Evolutionary conservation across 352 stramenopile species (phyloP).

Genomic region (Pythium volutum): DNA sequence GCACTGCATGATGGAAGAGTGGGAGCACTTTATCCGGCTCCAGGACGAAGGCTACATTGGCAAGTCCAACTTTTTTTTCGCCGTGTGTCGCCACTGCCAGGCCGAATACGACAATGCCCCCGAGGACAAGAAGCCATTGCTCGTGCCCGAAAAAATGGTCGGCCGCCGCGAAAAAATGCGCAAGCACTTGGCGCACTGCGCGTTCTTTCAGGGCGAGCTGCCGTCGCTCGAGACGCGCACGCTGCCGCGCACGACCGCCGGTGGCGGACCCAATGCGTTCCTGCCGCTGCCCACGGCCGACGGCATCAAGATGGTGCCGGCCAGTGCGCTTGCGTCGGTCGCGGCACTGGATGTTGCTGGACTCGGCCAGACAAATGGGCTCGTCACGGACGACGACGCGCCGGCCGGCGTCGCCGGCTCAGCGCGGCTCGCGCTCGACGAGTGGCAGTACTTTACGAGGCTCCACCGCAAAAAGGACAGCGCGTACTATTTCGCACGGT

Average conservation of each 20-base stretch:
- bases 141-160: slow-evolving; percentile 64
- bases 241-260: not conserved
- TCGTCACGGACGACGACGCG: not conserved
- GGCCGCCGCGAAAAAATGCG: slow-evolving; percentile 76
- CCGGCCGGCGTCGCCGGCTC: not conserved
- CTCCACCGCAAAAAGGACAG: slow-evolving; percentile 73
- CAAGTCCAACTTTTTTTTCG: slow-evolving; percentile 82
- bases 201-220: slow-evolving; percentile 64
- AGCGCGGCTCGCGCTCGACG: slow-evolving; percentile 54
- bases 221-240: slow-evolving; percentile 44
- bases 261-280: slow-evolving; percentile 22
- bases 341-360: slow-evolving; percentile 8
- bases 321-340: slow-evolving; percentile 20
- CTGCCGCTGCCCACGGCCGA: slow-evolving; percentile 24
- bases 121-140: slow-evolving; percentile 49
- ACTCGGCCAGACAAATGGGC: not conserved
- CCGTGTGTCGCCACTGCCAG: slow-evolving; percentile 69
- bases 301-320: slow-evolving; percentile 30
- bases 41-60: slow-evolving; percentile 78
- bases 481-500: slow-evolving; percentile 71
- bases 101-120: slow-evolving; percentile 49
- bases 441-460: slow-evolving; percentile 79
- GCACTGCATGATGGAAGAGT: slow-evolving; percentile 84
- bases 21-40: slow-evolving; percentile 71
- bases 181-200: slow-evolving; percentile 61